phyloP scores from a whole-genome alignment of 2,329 filamentous ascomycete species.

The Aspergillus brunneoviolaceus region DNA sequence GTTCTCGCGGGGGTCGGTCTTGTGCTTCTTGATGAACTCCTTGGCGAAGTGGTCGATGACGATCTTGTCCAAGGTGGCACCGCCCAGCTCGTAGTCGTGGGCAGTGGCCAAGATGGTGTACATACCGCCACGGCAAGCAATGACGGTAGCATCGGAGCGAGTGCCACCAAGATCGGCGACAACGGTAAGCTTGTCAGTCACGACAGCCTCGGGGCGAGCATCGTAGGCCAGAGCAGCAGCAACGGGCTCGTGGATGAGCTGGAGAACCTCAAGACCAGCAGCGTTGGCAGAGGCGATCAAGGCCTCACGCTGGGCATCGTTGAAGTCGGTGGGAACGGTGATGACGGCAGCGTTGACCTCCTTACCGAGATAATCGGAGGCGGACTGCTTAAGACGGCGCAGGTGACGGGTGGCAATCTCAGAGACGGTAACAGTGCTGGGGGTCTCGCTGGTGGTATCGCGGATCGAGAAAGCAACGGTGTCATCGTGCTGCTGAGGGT shows the following conservation, averaged over 20 bases:
- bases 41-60: constrained; percentile 97
- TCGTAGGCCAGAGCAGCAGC: constrained; percentile 89
- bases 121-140: constrained; percentile 90
- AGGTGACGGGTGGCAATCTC: constrained; percentile 85
- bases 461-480: constrained; percentile 78
- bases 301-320: constrained; percentile 79
- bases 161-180: constrained; percentile 93
- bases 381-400: constrained; percentile 75
- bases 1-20: constrained; percentile 80
- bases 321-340: constrained; percentile 90
- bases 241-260: constrained; percentile 88
- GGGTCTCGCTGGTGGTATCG: constrained; percentile 66
- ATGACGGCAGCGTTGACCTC: constrained; percentile 92
- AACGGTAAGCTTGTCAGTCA: constrained; percentile 83
- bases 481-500: constrained; percentile 73
- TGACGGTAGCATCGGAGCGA: constrained; percentile 84
- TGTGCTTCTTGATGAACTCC: constrained; percentile 98
- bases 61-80: constrained; percentile 81
- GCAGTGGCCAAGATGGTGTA: constrained; percentile 92
- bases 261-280: constrained; percentile 83
- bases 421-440: constrained; percentile 70
- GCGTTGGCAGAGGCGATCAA: constrained; percentile 74
- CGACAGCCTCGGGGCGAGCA: constrained; percentile 70
- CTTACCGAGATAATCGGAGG: constrained; percentile 89
- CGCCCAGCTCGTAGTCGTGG: constrained; percentile 93